These are phyloP conservation scores for Kingdonia uniflora DNA, from an alignment of 164 flowering plant species.

Conservation along the genomic window DNA sequence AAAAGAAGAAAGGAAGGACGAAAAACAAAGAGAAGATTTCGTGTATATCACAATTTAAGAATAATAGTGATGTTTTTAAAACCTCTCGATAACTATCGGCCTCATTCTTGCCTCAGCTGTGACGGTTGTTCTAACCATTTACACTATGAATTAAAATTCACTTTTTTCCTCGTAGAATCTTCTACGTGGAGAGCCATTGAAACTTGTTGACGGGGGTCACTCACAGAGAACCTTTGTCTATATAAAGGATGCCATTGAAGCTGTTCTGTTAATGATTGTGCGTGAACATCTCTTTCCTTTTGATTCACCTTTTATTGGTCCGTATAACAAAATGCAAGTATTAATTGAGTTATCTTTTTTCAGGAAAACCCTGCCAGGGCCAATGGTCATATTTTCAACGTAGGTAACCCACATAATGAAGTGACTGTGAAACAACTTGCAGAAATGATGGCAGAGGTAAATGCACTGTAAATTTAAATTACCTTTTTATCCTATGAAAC, in stretches of 20 bases:
- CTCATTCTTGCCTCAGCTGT: too few species aligned
- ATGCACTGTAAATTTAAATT: background rate
- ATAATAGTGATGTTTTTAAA: too few species aligned
- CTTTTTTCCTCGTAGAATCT: constrained; percentile 26
- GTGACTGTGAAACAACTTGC: constrained; percentile 92
- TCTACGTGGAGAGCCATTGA: constrained; percentile 49
- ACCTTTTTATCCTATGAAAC: background rate
- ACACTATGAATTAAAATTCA: too few species aligned
- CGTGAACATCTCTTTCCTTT: constrained; percentile 7
- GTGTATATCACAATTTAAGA: too few species aligned
- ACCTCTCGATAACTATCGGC: too few species aligned
- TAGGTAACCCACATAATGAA: constrained; percentile 89
- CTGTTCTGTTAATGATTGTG: constrained; percentile 61
- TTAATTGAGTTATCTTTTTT: background rate
- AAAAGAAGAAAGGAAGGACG: too few species aligned
- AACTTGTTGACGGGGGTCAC: constrained; percentile 66
- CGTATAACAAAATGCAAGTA: background rate
- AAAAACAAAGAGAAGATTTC: too few species aligned
- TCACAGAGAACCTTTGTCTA: constrained; percentile 60
- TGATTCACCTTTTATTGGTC: background rate
- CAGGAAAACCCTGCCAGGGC: constrained; percentile 89
- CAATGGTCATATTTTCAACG: constrained; percentile 83
- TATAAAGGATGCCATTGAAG: constrained; percentile 70
- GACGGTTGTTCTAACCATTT: too few species aligned
- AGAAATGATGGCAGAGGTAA: constrained; percentile 86